Conservation (phyloP, 1,139 yeast species). For the Diutina neorugosa region DNA sequence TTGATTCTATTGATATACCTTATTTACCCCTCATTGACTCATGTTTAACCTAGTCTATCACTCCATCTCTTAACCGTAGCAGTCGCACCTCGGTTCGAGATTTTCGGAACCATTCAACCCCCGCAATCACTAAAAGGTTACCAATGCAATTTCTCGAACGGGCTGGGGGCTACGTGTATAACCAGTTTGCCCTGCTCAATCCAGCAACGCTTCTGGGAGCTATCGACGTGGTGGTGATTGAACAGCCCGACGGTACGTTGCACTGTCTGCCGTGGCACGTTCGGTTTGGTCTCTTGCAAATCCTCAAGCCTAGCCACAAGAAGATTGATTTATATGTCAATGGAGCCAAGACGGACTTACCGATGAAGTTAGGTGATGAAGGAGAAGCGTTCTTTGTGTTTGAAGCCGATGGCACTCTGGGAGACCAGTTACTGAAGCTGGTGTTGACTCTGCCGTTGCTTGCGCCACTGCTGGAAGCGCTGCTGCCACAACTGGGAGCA, state of each 20-base stretch:
- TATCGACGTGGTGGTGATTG: slow-evolving; percentile 93
- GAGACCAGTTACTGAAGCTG: slow-evolving; percentile 54
- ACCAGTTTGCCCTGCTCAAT: slow-evolving; percentile 93
- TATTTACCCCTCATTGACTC: too few species aligned
- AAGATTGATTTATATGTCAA: slow-evolving; percentile 83
- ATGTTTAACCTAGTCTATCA: too few species aligned
- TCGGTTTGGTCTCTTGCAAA: slow-evolving; percentile 87
- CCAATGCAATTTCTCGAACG: slow-evolving; percentile 91
- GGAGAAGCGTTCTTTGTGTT: slow-evolving; percentile 98
- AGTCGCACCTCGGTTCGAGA: too few species aligned
- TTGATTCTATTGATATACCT: too few species aligned
- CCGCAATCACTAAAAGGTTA: not conserved
- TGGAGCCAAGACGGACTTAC: slow-evolving; percentile 68
- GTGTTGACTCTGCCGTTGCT: slow-evolving; percentile 86
- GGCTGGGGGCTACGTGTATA: slow-evolving; percentile 88
- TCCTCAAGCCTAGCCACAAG: slow-evolving; percentile 91
- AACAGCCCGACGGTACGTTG: slow-evolving; percentile 69
- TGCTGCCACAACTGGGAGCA: slow-evolving; percentile 5
- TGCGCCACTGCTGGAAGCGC: slow-evolving; percentile 20
- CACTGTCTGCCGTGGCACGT: slow-evolving; percentile 96
- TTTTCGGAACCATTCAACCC: not conserved
- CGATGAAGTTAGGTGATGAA: slow-evolving; percentile 95
- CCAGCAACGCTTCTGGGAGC: slow-evolving; percentile 97
- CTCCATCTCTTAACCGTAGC: too few species aligned
- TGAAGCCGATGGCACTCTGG: slow-evolving; percentile 52